Base-by-base conservation (phyloP, 805 yeast genomes). In the Wickerhamiella azymoides region DNA sequence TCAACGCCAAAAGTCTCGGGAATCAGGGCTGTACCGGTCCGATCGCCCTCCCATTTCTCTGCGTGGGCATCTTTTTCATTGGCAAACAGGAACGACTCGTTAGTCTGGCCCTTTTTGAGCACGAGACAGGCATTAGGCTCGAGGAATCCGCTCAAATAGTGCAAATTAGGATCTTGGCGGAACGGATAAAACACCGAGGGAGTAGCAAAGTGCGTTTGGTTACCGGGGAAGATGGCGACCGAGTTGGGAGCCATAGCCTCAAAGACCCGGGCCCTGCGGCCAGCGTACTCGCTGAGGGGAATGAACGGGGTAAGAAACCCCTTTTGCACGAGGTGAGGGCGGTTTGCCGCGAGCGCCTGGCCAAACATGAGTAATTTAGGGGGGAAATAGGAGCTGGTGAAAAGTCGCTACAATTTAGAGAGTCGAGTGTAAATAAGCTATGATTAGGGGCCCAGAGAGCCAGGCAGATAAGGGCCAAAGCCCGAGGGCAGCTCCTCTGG, bases 31-130 rank as follows among this genome's bases (percentile, higher is more conserved):
- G 79, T 71, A 1, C 99, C 99, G 14, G 93, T 80, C 54, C 94
- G 73, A 38, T 75, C 79, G 10, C 99, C 99, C 55, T 89, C 96
- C 99, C 99, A 92, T 51, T 80, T 76, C 63, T 92, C 98, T 18
- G 73, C 75, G 41, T 69, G 70, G 5, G 76, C 72, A 58, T 88
- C 82, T 58, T 81, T 80, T 13, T 85, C 86, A 2, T 86, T 95
- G 2, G 89, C 94, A 42, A 86, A 65, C 80, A 92, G 73, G 54
- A 84, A 89, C 52, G 83, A 74, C 8, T 72, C 60, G 43, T 47
- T 47, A 11, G 45, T 45, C 74, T 21, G 71, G 74, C n/a, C 72
- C 64, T 48, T 70, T 63, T 45, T 69, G 63, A 36, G 77, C 60
- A 50, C 76, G 73, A 50, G 79, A 73, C 61, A 58, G 0, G 93